A percentile compares a stretch with the other conserved stretches of the same genome.
These are phyloP conservation scores for Chytriomyces sp. DNA, from an alignment of 192 early-diverging fungal genomes.

Conservation along the genomic window DNA sequence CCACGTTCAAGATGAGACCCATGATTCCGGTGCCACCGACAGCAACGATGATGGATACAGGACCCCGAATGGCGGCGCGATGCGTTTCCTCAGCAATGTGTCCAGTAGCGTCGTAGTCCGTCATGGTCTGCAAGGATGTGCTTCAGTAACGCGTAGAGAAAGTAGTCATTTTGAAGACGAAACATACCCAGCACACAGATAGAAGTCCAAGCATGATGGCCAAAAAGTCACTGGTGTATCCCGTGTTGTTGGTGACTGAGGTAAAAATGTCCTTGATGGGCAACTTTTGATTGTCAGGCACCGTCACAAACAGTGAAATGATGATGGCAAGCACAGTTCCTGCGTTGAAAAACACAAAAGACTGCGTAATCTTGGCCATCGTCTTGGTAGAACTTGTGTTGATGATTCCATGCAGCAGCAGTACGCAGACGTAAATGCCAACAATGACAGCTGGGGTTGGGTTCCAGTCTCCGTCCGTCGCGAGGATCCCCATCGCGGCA, in stretches of 20 bases:
- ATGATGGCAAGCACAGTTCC: slow-evolving; percentile 42
- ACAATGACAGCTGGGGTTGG: slow-evolving; percentile 8
- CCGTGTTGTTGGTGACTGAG: slow-evolving; percentile 13
- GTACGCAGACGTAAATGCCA: slow-evolving; percentile 12
- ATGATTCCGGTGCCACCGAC: slow-evolving; percentile 31
- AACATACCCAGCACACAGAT: slow-evolving; percentile 37
- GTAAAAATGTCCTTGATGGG: slow-evolving; percentile 8
- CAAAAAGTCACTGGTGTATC: slow-evolving; percentile 2
- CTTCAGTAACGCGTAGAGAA: no score
- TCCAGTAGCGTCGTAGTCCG: slow-evolving; percentile 45
- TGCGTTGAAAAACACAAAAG: slow-evolving; percentile 23
- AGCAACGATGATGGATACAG: slow-evolving; percentile 36
- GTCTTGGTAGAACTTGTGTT: slow-evolving; percentile 5
- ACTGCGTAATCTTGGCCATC: slow-evolving; percentile 15
- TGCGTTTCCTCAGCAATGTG: slow-evolving; percentile 49
- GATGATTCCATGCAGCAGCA: slow-evolving; percentile 22
- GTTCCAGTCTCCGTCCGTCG: slow-evolving; percentile 7
- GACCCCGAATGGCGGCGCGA: slow-evolving; percentile 36
- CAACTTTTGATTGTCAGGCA: slow-evolving; percentile 21
- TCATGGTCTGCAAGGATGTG: no score
- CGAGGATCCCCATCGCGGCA: slow-evolving; percentile 9
- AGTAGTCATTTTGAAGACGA: no score
- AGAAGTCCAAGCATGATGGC: slow-evolving; percentile 25
- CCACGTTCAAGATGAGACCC: slow-evolving; percentile 43
- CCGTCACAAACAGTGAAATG: slow-evolving; percentile 41